Conservation (phyloP, 768 basidiomycete genomes). For the Candolleomyces aberdarensis region DNA sequence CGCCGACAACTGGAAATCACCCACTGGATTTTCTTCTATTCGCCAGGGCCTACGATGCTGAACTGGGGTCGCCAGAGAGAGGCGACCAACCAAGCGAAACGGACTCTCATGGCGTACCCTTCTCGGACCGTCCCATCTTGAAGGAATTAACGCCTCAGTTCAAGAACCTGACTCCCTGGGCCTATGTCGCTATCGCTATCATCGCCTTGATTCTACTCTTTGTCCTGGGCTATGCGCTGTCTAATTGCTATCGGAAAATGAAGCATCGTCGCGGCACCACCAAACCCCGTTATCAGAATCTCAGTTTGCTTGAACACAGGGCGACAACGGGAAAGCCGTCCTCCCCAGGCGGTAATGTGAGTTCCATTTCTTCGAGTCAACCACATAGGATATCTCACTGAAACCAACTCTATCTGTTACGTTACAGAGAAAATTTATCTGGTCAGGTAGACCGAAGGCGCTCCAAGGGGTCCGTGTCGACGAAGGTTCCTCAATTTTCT, state of each 20-base stretch:
- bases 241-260: constrained; percentile 4
- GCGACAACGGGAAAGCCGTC: too few species aligned
- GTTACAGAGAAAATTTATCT: too few species aligned
- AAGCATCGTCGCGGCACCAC: neutral
- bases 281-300: neutral
- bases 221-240: constrained; percentile 6
- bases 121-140: neutral
- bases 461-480: too few species aligned
- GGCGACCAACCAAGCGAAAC: neutral
- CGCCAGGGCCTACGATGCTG: neutral
- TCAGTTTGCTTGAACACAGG: neutral
- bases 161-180: constrained; percentile 6
- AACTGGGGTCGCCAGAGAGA: neutral
- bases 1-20: neutral
- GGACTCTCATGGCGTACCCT: neutral
- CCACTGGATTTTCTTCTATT: neutral
- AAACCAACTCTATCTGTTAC: too few species aligned
- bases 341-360: neutral
- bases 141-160: neutral
- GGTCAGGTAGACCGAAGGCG: too few species aligned
- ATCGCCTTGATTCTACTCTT: neutral
- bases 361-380: neutral
- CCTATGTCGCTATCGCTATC: constrained; percentile 5
- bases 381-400: too few species aligned
- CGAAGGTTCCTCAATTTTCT: too few species aligned